Evolutionary conservation across 148 eudicot species (phyloP).

Genomic region (Heliamphora exappendiculata): DNA sequence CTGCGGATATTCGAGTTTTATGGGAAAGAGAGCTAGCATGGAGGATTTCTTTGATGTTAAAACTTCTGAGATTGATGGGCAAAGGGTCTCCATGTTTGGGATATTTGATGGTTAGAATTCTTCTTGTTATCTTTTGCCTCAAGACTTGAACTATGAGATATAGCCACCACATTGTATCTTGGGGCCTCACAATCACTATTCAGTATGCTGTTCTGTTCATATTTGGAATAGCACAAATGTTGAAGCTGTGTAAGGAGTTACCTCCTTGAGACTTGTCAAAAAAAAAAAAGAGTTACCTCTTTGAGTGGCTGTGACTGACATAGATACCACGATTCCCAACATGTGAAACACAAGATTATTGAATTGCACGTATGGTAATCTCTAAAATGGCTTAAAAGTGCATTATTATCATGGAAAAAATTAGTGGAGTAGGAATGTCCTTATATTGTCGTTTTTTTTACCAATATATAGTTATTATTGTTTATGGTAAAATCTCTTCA

Average conservation of each 20-base stretch:
- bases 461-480: neutral
- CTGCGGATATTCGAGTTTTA: conserved; percentile 88
- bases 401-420: neutral
- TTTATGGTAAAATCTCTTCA: no score
- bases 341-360: neutral
- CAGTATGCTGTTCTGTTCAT: neutral
- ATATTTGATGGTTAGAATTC: conserved; percentile 86
- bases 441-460: neutral
- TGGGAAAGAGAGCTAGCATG: conserved; percentile 96
- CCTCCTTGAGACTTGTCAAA: no score
- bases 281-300: no score
- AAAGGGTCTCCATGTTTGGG: conserved; percentile 79
- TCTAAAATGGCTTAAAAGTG: neutral
- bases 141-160: neutral
- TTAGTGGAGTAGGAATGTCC: neutral
- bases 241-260: neutral
- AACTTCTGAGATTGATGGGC: conserved; percentile 60
- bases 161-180: neutral
- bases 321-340: neutral
- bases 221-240: neutral
- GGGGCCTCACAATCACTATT: no score
- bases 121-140: conserved; percentile 6
- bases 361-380: neutral
- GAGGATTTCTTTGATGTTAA: conserved; percentile 92
- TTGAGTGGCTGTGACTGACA: neutral